Conservation (phyloP, 768 basidiomycete genomes). For the Tylopilus sp. region DNA sequence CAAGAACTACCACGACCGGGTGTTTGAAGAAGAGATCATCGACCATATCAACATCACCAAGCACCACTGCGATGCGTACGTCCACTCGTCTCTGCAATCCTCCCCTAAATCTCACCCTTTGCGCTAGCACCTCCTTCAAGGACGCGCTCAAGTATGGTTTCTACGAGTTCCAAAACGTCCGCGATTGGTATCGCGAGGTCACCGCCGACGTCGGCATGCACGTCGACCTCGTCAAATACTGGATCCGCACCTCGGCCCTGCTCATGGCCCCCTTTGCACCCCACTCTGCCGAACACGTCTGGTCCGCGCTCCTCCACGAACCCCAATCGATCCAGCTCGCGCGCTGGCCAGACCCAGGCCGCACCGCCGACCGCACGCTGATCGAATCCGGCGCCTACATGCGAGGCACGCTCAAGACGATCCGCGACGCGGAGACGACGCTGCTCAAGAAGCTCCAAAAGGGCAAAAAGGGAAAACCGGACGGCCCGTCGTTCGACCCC, state of each 20-base stretch:
- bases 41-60: conserved; percentile 81
- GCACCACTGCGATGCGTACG: conserved; percentile 77
- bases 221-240: conserved; percentile 77
- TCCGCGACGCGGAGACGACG: conserved; percentile 82
- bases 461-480: conserved; percentile 56
- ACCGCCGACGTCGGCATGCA: conserved; percentile 91
- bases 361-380: conserved; percentile 56
- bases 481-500: conserved; percentile 66
- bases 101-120: background rate
- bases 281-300: conserved; percentile 92
- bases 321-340: conserved; percentile 78
- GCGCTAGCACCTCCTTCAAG: conserved; percentile 83
- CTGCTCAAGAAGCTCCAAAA: conserved; percentile 80
- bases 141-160: conserved; percentile 94
- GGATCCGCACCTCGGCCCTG: conserved; percentile 79
- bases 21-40: conserved; percentile 91
- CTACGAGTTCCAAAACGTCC: conserved; percentile 88
- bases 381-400: conserved; percentile 82
- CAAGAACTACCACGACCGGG: conserved; percentile 76
- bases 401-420: conserved; percentile 85
- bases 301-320: conserved; percentile 70
- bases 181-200: conserved; percentile 96
- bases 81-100: conserved; percentile 7
- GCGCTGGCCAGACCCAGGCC: conserved; percentile 70
- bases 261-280: conserved; percentile 86